These are phyloP conservation scores for Delitschia confertaspora DNA, from an alignment of 495 filamentous ascomycete species.

Conservation along the genomic window DNA sequence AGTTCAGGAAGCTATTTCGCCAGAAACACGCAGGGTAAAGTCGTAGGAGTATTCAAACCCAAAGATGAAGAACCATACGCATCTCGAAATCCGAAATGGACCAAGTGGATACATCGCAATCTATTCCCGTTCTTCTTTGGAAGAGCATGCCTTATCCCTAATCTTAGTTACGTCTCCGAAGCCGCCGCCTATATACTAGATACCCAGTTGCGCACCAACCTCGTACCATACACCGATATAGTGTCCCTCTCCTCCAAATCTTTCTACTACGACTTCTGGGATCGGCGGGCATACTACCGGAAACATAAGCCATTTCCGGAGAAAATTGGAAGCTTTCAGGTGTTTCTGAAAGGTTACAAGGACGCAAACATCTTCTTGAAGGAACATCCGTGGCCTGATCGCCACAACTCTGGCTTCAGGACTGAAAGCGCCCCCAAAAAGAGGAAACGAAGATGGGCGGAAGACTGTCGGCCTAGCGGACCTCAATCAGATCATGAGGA, in stretches of 20 bases:
- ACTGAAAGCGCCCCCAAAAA: slow-evolving; percentile 56
- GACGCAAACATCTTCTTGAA: slow-evolving; percentile 92
- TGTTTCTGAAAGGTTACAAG: slow-evolving; percentile 92
- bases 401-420: slow-evolving; percentile 66
- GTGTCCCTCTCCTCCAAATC: slow-evolving; percentile 91
- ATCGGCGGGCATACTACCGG: slow-evolving; percentile 76
- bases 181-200: slow-evolving; percentile 94
- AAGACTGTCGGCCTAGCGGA: slow-evolving; percentile 70
- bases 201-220: slow-evolving; percentile 74
- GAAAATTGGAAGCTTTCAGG: slow-evolving; percentile 93
- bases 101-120: slow-evolving; percentile 41
- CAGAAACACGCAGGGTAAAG: slow-evolving; percentile 78
- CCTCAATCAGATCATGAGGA: slow-evolving; percentile 61
- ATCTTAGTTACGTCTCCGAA: slow-evolving; percentile 98
- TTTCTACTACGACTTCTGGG: slow-evolving; percentile 98
- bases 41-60: slow-evolving; percentile 96
- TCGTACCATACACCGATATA: slow-evolving; percentile 94
- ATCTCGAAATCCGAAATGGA: slow-evolving; percentile 39
- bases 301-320: slow-evolving; percentile 80
- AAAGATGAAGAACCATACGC: slow-evolving; percentile 98
- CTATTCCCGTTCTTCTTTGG: slow-evolving; percentile 97
- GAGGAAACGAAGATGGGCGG: slow-evolving; percentile 70
- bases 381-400: slow-evolving; percentile 97
- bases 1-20: slow-evolving; percentile 98
- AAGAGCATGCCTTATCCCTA: slow-evolving; percentile 90